These are phyloP conservation scores for Eucalyptus pauciflora DNA, from an alignment of 345 rosid species.

Conservation along the genomic window DNA sequence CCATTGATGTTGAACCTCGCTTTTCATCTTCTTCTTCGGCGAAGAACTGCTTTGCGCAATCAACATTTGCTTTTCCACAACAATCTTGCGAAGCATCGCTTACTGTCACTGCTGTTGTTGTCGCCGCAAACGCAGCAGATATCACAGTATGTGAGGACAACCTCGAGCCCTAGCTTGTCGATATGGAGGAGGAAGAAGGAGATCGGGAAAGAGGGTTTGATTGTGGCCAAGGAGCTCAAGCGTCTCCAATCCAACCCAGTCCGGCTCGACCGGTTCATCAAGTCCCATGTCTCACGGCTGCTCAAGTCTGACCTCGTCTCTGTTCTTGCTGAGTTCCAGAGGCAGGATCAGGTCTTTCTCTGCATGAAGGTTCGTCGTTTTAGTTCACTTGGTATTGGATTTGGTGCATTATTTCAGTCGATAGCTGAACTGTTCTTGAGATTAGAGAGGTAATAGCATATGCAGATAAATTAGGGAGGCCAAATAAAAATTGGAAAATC, in stretches of 20 bases:
- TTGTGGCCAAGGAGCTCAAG: slow-evolving; percentile 76
- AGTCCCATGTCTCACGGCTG: slow-evolving; percentile 65
- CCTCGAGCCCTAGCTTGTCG: slow-evolving; percentile 87
- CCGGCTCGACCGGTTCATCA: slow-evolving; percentile 53
- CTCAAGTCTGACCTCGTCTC: slow-evolving; percentile 82
- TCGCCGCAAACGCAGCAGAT: background rate
- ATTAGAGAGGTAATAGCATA: background rate
- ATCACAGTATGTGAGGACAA: slow-evolving; percentile 14
- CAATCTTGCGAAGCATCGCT: background rate
- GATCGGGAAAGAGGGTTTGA: slow-evolving; percentile 77
- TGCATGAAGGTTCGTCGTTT: slow-evolving; percentile 64
- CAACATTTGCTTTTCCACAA: background rate
- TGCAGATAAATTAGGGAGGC: background rate
- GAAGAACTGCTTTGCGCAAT: background rate
- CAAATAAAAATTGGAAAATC: background rate
- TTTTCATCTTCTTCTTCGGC: background rate
- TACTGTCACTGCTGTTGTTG: background rate
- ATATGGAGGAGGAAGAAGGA: slow-evolving; percentile 96
- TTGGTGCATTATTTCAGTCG: background rate
- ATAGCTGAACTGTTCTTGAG: background rate
- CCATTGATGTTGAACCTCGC: background rate
- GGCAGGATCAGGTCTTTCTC: slow-evolving; percentile 85
- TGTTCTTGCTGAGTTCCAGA: slow-evolving; percentile 82
- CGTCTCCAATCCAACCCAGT: slow-evolving; percentile 48
- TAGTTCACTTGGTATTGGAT: background rate